A percentile compares a stretch with the other conserved stretches of the same genome.
These are phyloP conservation scores for Ambrosia hybrid DNA, from an alignment of 140 eudicot species.

Conservation along the genomic window DNA sequence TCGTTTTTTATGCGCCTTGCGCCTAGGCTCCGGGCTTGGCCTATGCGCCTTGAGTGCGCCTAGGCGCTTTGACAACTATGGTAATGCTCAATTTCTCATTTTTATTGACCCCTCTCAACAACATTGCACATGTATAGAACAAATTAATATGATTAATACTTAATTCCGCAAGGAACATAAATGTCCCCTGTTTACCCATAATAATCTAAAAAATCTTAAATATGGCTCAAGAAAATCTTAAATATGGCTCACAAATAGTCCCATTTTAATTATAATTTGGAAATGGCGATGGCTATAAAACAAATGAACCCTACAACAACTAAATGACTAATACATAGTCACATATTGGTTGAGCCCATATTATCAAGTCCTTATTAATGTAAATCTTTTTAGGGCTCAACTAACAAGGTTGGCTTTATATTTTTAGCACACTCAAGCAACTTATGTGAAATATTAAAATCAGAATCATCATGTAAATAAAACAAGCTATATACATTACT, in stretches of 20 bases:
- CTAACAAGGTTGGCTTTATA: too few species aligned
- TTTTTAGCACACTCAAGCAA: too few species aligned
- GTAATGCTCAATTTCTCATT: not conserved
- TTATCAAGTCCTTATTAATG: slow-evolving; percentile 9
- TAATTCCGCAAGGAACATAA: not conserved
- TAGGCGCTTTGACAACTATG: too few species aligned
- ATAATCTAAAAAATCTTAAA: not conserved
- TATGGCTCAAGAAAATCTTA: not conserved
- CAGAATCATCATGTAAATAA: too few species aligned
- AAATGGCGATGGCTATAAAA: not conserved
- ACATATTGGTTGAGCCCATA: slow-evolving; percentile 2
- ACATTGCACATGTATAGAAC: not conserved
- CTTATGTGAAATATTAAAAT: too few species aligned
- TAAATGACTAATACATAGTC: slow-evolving; percentile 16
- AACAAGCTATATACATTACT: too few species aligned
- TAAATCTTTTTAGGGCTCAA: too few species aligned
- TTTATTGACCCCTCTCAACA: not conserved
- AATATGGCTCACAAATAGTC: not conserved
- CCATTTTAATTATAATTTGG: not conserved
- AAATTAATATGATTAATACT: not conserved
- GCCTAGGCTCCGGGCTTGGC: too few species aligned
- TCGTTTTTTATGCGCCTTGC: too few species aligned
- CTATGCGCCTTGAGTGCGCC: too few species aligned
- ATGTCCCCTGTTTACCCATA: not conserved
- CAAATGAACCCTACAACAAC: slow-evolving; percentile 14